A percentile compares a stretch with the other conserved stretches of the same genome.
These are phyloP conservation scores for Ampelocalamus luodianensis DNA, from an alignment of 176 grass and related monocot genomes.

Conservation along the genomic window DNA sequence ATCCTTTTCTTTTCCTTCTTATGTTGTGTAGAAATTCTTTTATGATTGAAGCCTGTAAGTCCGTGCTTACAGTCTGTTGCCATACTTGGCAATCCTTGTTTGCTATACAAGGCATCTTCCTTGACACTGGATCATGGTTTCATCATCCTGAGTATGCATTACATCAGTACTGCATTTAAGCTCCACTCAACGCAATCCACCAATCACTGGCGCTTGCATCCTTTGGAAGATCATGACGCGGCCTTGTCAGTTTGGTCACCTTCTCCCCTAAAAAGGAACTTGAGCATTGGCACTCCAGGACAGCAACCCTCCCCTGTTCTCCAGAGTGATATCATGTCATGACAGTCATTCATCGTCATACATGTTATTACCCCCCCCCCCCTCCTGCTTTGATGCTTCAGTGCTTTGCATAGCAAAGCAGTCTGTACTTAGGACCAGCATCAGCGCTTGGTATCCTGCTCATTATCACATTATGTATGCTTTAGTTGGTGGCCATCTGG, in stretches of 20 bases:
- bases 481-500: slow-evolving; percentile 44
- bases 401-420: slow-evolving; percentile 26
- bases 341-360: slow-evolving; percentile 36
- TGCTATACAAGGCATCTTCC: not conserved
- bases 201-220: slow-evolving; percentile 27
- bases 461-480: slow-evolving; percentile 11
- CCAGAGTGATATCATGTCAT: slow-evolving; percentile 34
- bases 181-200: slow-evolving; percentile 8
- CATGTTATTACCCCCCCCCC: slow-evolving; percentile 26
- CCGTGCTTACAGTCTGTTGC: not conserved
- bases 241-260: slow-evolving; percentile 41
- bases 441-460: slow-evolving; percentile 17
- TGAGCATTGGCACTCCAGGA: slow-evolving; percentile 33
- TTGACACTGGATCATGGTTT: slow-evolving; percentile 33
- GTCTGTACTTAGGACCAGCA: slow-evolving; percentile 34
- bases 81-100: not conserved
- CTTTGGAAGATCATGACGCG: slow-evolving; percentile 37
- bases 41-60: not conserved
- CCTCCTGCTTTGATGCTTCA: slow-evolving; percentile 28
- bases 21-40: slow-evolving; percentile 13
- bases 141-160: slow-evolving; percentile 55
- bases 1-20: not conserved
- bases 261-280: slow-evolving; percentile 45
- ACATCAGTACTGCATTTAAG: slow-evolving; percentile 40
- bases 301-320: slow-evolving; percentile 23